These are phyloP conservation scores for Hansenula lynferdii DNA, from an alignment of 1,139 yeast species.

Conservation along the genomic window DNA sequence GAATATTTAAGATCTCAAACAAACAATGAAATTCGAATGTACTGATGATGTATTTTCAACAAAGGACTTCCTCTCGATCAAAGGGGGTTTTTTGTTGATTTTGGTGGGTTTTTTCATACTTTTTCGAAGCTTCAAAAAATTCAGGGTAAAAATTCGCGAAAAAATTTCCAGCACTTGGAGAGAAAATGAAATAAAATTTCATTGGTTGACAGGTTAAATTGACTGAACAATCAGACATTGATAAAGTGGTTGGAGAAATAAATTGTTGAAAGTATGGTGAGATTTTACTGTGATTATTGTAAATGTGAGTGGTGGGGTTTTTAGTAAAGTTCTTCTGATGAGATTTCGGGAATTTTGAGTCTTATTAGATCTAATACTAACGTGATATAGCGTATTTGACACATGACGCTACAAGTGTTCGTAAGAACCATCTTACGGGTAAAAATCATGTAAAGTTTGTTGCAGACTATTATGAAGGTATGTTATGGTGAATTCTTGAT, in stretches of 20 bases:
- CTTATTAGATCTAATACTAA: slow-evolving; percentile 5
- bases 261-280: slow-evolving; percentile 25
- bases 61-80: no score
- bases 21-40: no score
- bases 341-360: background rate
- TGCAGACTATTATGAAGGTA: slow-evolving; percentile 68
- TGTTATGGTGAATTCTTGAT: no score
- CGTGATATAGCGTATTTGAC: slow-evolving; percentile 53
- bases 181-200: no score
- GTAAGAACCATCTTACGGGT: slow-evolving; percentile 80
- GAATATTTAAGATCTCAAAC: background rate
- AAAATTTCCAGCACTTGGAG: no score
- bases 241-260: background rate
- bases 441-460: slow-evolving; percentile 72
- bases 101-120: slow-evolving; percentile 1
- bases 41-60: no score
- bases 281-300: slow-evolving; percentile 84
- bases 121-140: background rate
- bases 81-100: slow-evolving; percentile 2
- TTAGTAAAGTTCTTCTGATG: slow-evolving; percentile 4
- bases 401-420: slow-evolving; percentile 84
- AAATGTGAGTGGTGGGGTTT: slow-evolving; percentile 39
- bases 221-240: no score
- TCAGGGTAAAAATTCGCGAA: slow-evolving; percentile 2
- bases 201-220: slow-evolving; percentile 2